Base-by-base conservation (phyloP, 306 rosid species). In the Aeschynomene evenia region DNA sequence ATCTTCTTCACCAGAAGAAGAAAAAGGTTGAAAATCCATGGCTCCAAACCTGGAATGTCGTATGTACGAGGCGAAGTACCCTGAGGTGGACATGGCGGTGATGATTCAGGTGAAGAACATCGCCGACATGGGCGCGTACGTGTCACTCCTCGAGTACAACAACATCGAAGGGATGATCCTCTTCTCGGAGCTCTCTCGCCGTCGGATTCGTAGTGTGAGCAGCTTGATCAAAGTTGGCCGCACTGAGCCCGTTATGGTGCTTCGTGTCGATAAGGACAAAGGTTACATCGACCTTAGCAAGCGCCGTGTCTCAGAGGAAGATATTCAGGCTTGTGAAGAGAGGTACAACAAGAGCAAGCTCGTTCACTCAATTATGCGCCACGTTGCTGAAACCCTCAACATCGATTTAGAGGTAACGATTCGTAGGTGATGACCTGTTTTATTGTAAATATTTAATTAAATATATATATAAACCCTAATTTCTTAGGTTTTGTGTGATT, bases 81-180 rank as follows among this genome's bases (percentile, higher is more conserved):
- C 99, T 0, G 97, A 94, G 77, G 99, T 94, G 1, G 99, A 94
- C 85, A 91, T 91, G 97, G 96, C 92, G 66, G 96, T 94, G 58
- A 91, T 94, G 99, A 91, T 94, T 10, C 99, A 94, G 79, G 99
- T 94, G 19, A 94, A 94, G 81, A 88, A 86, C 86, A 94, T 94
- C 61, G 99, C 96, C 14, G 97, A 91, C 78, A 94, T 94, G 97
- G 97, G 99, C 1, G 99, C 99, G 0, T 94, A 94, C 86, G 99
- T 94, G 3, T 91, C 99, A 2, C 92, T 94, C 3, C 88, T 91
- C 0, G 99, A 91, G 82, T 94, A 94, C 88, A 94, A 91, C 82
- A 87, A 94, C 87, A 91, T 91, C 83, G 97, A 91, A 81, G 99
- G 97, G 11, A 91, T 94, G 99, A 94, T 94, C 71, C 76, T 94